Conservation (phyloP, 2,329 filamentous ascomycete genomes). For the Colletotrichum graminicola region DNA sequence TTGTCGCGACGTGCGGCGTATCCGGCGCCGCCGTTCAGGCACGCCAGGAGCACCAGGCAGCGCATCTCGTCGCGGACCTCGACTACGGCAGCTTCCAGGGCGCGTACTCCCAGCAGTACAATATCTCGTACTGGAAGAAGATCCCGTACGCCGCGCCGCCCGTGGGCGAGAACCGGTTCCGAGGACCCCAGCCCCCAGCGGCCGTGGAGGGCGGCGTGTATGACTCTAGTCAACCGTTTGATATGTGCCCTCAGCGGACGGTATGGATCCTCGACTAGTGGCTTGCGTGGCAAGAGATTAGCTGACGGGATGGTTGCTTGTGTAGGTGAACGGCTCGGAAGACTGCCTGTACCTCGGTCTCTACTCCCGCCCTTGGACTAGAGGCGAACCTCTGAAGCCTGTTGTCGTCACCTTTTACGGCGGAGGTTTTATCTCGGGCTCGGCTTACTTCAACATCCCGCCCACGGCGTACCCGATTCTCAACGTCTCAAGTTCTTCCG, state of each 20-base stretch:
- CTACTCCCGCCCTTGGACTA: conserved; percentile 68
- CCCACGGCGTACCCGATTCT: conserved; percentile 69
- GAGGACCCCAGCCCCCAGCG: conserved; percentile 68
- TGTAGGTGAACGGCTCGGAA: conserved; percentile 64
- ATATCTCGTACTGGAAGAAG: conserved; percentile 70
- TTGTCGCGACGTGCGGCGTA: conserved; percentile 16
- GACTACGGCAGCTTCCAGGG: conserved; percentile 67
- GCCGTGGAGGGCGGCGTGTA: conserved; percentile 62
- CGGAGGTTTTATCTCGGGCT: conserved; percentile 71
- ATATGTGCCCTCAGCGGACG: conserved; percentile 70
- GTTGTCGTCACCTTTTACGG: conserved; percentile 71
- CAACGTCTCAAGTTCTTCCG: conserved; percentile 63
- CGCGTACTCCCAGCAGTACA: conserved; percentile 63
- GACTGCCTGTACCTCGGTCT: conserved; percentile 73
- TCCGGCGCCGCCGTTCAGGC: conserved; percentile 21
- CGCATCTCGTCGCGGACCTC: conserved; percentile 46
- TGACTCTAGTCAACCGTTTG: conserved; percentile 66
- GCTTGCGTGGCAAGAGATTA: not conserved
- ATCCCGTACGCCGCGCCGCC: conserved; percentile 73
- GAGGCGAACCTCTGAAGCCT: conserved; percentile 59
- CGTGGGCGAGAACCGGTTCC: conserved; percentile 68
- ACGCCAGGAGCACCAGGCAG: conserved; percentile 21
- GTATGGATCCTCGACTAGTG: conserved; percentile 46
- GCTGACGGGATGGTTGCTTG: not conserved
- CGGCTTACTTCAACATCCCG: conserved; percentile 66